These are phyloP conservation scores for Fraxinus pennsylvanica DNA, from an alignment of 257 asterid genomes.

Conservation along the genomic window DNA sequence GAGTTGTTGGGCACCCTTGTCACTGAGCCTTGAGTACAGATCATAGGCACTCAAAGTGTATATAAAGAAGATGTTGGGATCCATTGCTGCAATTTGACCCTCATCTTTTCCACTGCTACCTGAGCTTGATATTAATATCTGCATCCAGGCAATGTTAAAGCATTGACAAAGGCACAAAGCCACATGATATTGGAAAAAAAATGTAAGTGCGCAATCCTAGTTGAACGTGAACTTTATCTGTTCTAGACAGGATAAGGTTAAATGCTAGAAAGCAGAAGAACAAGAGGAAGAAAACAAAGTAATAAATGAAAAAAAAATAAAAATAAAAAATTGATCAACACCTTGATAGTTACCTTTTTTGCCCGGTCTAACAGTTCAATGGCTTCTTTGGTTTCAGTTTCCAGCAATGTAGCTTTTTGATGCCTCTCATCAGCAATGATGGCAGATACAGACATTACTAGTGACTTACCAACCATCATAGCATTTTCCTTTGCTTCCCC, in stretches of 20 bases:
- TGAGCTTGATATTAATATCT: constrained; percentile 59
- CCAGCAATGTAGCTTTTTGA: constrained; percentile 47
- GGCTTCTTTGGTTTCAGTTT: constrained; percentile 70
- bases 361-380: constrained; percentile 71
- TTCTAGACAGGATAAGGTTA: not conserved
- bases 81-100: constrained; percentile 39
- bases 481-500: constrained; percentile 55
- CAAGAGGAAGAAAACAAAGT: not conserved
- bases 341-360: constrained; percentile 67
- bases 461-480: constrained; percentile 71
- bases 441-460: constrained; percentile 70
- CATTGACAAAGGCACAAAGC: constrained; percentile 17
- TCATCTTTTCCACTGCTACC: constrained; percentile 37
- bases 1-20: constrained; percentile 67
- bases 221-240: not conserved
- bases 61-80: constrained; percentile 62
- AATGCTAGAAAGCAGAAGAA: not conserved
- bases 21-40: constrained; percentile 71
- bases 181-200: not conserved
- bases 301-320: not conserved
- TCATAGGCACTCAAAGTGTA: constrained; percentile 81
- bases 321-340: not conserved
- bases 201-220: not conserved
- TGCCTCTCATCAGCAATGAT: constrained; percentile 73
- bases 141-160: constrained; percentile 32